Conservation (phyloP, 306 rosid genomes). For the Hylodesmum podocarpum region DNA sequence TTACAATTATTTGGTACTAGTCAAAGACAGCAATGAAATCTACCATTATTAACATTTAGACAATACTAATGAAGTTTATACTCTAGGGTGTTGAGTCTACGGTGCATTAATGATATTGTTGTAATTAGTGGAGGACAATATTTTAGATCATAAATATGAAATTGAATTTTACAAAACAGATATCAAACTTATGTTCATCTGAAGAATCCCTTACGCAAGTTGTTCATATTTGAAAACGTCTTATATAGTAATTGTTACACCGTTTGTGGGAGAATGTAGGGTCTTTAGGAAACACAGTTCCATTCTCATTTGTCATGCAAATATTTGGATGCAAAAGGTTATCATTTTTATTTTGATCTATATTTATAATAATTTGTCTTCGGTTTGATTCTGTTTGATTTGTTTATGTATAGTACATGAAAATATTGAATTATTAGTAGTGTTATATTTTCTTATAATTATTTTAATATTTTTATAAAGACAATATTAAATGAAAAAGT, state of each 20-base stretch:
- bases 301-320: conserved; percentile 14
- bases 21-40: neutral
- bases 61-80: neutral
- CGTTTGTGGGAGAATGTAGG: conserved; percentile 26
- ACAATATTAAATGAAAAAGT: no score
- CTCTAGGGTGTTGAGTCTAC: neutral
- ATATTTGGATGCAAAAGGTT: neutral
- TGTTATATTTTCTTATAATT: neutral
- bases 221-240: neutral
- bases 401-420: neutral
- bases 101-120: neutral
- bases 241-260: neutral
- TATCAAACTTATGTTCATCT: neutral
- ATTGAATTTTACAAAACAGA: neutral
- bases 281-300: conserved; percentile 27
- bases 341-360: neutral
- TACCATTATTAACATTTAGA: neutral
- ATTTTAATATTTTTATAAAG: no score
- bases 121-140: neutral
- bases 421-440: neutral
- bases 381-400: conserved; percentile 12
- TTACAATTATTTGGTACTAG: neutral
- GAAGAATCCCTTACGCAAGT: neutral
- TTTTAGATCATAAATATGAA: neutral
- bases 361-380: neutral